phyloP scores from a whole-genome alignment of 1,139 yeast species.

The Debaryomyces subglobosus region DNA sequence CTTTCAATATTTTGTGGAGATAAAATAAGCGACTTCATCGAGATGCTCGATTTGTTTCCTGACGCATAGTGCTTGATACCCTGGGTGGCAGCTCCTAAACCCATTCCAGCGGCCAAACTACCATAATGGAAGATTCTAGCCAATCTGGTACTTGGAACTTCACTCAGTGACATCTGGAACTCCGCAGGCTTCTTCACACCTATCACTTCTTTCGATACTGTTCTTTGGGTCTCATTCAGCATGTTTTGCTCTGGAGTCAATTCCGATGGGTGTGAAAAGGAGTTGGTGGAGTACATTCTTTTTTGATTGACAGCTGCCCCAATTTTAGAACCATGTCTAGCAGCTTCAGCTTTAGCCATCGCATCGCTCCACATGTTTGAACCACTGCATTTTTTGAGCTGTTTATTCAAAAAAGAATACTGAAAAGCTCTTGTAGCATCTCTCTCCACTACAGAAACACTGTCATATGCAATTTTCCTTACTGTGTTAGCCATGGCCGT shows the following conservation, averaged over 20 bases:
- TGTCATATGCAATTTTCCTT: slow-evolving; percentile 7
- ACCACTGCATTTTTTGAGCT: slow-evolving; percentile 3
- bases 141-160: slow-evolving; percentile 83
- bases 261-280: slow-evolving; percentile 18
- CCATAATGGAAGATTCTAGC: slow-evolving; percentile 94
- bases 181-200: slow-evolving; percentile 40
- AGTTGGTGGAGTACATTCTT: slow-evolving; percentile 23
- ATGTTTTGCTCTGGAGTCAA: slow-evolving; percentile 8
- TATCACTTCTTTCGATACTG: slow-evolving; percentile 19
- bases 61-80: slow-evolving; percentile 70
- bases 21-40: slow-evolving; percentile 64
- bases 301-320: slow-evolving; percentile 10
- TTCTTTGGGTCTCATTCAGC: slow-evolving; percentile 10
- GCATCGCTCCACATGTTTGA: slow-evolving; percentile 15
- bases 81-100: slow-evolving; percentile 81
- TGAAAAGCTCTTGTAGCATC: slow-evolving; percentile 9
- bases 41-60: slow-evolving; percentile 49
- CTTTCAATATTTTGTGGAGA: slow-evolving; percentile 85
- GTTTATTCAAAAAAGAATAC: slow-evolving; percentile 10
- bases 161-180: slow-evolving; percentile 59
- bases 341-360: slow-evolving; percentile 14
- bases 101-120: slow-evolving; percentile 87
- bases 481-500: slow-evolving; percentile 12
- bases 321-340: slow-evolving; percentile 10
- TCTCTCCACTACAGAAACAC: slow-evolving; percentile 7